phyloP scores from a whole-genome alignment of 1,284 basidiomycete species.

The Anthracocystis walkeri region DNA sequence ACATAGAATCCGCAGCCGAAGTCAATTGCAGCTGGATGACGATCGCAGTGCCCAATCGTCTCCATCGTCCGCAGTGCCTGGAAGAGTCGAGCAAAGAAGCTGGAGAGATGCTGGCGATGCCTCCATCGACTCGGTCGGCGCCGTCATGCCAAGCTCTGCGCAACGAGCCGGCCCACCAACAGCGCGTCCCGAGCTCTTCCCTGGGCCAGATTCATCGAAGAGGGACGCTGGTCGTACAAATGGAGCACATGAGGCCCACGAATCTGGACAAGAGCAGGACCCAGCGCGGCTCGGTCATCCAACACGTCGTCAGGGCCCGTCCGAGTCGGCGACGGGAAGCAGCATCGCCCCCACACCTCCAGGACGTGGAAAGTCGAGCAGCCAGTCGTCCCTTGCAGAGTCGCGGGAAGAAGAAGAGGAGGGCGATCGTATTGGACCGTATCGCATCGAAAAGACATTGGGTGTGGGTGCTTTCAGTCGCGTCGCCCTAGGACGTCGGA shows the following conservation, averaged over 20 bases:
- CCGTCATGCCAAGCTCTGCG: conserved; percentile 12
- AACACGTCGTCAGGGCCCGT: conserved; percentile 29
- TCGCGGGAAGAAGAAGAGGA: conserved; percentile 56
- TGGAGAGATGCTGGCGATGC: conserved; percentile 38
- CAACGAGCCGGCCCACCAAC: conserved; percentile 16
- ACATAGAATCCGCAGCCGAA: conserved; percentile 22
- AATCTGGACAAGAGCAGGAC: conserved; percentile 8
- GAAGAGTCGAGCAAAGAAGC: conserved; percentile 15
- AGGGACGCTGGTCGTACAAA: neutral
- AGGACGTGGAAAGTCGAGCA: conserved; percentile 7
- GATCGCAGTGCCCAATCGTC: conserved; percentile 43
- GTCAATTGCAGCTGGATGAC: conserved; percentile 36
- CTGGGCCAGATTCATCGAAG: conserved; percentile 5
- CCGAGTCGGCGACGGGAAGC: conserved; percentile 29
- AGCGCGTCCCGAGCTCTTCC: conserved; percentile 12
- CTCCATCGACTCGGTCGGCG: conserved; percentile 31
- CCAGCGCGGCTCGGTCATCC: conserved; percentile 13
- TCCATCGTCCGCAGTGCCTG: conserved; percentile 26
- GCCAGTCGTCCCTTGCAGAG: conserved; percentile 20
- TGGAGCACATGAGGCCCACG: neutral
- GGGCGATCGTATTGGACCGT: conserved; percentile 54
- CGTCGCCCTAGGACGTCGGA: conserved; percentile 58
- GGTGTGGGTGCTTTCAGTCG: conserved; percentile 67
- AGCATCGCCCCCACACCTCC: conserved; percentile 30
- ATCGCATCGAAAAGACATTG: conserved; percentile 56